A percentile compares a stretch with the other conserved stretches of the same genome.
These are phyloP conservation scores for Turritis glabra DNA, from an alignment of 345 rosid species.

Conservation along the genomic window DNA sequence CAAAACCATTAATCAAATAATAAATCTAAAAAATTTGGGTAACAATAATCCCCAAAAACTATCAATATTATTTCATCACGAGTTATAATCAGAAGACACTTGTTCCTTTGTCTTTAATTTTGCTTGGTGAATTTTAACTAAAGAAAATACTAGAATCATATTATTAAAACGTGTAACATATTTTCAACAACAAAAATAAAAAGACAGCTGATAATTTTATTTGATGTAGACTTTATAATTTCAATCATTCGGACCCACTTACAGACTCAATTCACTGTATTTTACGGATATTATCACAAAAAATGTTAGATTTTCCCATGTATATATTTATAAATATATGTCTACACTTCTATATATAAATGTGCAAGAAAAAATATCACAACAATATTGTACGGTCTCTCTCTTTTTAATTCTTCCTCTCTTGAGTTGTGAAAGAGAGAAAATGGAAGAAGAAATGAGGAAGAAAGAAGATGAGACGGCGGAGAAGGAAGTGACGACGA, in stretches of 20 bases:
- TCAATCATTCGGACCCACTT: slow-evolving; percentile 19
- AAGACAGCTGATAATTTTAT: neutral
- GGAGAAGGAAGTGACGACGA: slow-evolving; percentile 27
- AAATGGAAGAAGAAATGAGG: slow-evolving; percentile 43
- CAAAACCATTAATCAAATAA: no score
- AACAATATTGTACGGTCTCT: slow-evolving; percentile 5
- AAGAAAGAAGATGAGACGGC: slow-evolving; percentile 29
- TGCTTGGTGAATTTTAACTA: neutral
- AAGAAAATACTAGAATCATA: neutral
- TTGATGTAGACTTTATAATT: slow-evolving; percentile 8
- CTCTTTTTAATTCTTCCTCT: neutral
- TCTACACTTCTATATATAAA: slow-evolving; percentile 14
- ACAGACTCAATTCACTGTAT: slow-evolving; percentile 23
- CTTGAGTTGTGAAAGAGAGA: neutral
- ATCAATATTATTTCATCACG: neutral
- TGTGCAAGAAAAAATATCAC: neutral
- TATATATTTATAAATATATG: neutral
- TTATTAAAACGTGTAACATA: slow-evolving; percentile 29
- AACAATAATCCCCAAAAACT: no score
- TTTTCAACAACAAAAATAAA: neutral
- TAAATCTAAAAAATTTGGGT: no score
- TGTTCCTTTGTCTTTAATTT: neutral
- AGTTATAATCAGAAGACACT: neutral
- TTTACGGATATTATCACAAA: slow-evolving; percentile 14
- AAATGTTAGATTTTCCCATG: neutral